A percentile compares a stretch with the other conserved stretches of the same genome.
Evolutionary conservation across 2,329 filamentous ascomycete genomes (phyloP).

Genomic region (Arthrocladium fulminans): DNA sequence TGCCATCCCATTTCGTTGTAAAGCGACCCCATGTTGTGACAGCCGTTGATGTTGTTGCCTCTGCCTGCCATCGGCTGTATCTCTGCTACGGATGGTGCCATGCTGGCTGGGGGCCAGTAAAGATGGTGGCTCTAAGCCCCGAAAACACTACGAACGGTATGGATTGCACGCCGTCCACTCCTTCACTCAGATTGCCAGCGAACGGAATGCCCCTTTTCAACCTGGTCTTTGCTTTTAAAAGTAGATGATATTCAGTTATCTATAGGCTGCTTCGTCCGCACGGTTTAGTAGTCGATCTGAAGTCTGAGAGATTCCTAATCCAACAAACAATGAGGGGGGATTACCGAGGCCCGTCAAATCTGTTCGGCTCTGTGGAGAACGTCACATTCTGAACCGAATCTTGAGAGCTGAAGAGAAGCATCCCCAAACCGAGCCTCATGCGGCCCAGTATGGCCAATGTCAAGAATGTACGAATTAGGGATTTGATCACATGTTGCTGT

Average conservation of each 20-base stretch:
- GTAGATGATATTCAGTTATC: too few relatives aligned
- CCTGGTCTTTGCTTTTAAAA: too few relatives aligned
- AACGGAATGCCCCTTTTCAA: too few relatives aligned
- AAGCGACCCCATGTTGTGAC: neutral
- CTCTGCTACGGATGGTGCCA: conserved; percentile 3
- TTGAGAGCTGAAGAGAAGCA: neutral
- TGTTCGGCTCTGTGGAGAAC: neutral
- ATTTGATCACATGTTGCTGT: too few relatives aligned
- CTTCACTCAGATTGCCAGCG: neutral
- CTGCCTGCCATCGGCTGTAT: neutral
- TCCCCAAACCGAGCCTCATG: too few relatives aligned
- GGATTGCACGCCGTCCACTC: neutral
- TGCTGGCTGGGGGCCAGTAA: neutral
- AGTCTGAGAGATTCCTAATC: neutral
- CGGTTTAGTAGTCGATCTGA: neutral
- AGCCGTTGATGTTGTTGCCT: neutral
- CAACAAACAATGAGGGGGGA: neutral
- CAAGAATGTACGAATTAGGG: too few relatives aligned
- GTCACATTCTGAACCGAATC: neutral
- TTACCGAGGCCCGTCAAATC: neutral
- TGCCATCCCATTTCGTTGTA: conserved; percentile 3
- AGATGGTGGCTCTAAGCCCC: too few relatives aligned
- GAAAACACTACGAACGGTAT: neutral
- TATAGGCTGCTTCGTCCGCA: neutral
- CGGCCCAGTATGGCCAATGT: too few relatives aligned